Base-by-base conservation (phyloP, 2,329 filamentous ascomycete species). In the Claviceps capensis region DNA sequence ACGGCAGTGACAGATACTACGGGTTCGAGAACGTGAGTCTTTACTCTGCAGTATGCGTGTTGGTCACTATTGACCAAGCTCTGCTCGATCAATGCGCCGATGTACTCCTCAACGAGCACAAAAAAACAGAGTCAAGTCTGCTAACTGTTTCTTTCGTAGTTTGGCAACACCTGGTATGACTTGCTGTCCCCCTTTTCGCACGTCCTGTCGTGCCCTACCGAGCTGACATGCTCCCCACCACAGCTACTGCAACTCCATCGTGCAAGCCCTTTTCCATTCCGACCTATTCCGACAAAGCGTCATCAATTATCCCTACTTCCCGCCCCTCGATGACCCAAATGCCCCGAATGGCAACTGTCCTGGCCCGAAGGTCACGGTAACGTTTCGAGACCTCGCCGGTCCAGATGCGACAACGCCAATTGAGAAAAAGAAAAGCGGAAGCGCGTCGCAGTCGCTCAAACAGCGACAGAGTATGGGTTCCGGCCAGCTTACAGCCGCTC, bases 241-340 rank as follows among this genome's bases (percentile, higher is more conserved):
- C 69, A 97, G 91, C 67, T 98, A 98, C 71, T 95, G 88, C 73
- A 98, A 98, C 70, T 98, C 93, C 14, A 95, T 98, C 62, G 80
- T 98, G 53, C 93, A 98, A 72, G 94, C 89, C 61, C 81, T 98
- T 53, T 98, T 95, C 72, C 95, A 95, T 72, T 96, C 91, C 19
- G 85, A 88, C 45, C 82, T 88, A 36, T 98, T 98, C 68, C 87
- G 93, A 69, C 85, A 96, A 72, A 82, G 91, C 63, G 88, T 98
- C 59, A 82, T 98, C 68, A 90, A 86, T 63, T 98, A 95, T 63
- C 91, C 93, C 4, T 77, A 80, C 37, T 76, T 81, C 55, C 82
- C 84, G 4, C 82, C 86, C 11, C 74, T 82, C 57, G 82, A 88
- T 62, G 82, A 78, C 17, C 74, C 82, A 57, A 82, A 88, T 62